Percentiles rank a stretch among this genome's conserved stretches.
phyloP scores from a whole-genome alignment of 371 early-diverging fungal genomes.

The Haplosporangium sp. region DNA sequence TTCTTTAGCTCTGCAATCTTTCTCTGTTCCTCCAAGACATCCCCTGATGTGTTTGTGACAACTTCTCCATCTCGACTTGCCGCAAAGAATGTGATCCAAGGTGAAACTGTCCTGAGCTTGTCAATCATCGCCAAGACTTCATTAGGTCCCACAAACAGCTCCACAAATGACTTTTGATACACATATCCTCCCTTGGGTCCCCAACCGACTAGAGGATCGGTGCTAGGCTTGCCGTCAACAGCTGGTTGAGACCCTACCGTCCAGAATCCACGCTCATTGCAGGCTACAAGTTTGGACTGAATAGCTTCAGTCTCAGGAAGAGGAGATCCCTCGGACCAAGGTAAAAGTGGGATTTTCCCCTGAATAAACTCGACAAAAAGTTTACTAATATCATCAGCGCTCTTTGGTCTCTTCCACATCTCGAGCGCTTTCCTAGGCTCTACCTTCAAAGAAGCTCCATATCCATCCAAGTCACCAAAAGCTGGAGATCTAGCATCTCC shows the following conservation, averaged over 20 bases:
- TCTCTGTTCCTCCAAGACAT: slow-evolving; percentile 44
- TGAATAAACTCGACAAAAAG: slow-evolving; percentile 83
- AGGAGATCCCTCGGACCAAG: slow-evolving; percentile 90
- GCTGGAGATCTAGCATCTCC: slow-evolving; percentile 95
- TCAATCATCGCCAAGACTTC: slow-evolving; percentile 56
- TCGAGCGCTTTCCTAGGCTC: slow-evolving; percentile 63
- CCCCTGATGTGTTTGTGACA: slow-evolving; percentile 39
- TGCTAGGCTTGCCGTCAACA: slow-evolving; percentile 87
- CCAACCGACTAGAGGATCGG: slow-evolving; percentile 90
- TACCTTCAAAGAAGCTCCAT: slow-evolving; percentile 79
- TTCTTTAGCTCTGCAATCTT: slow-evolving; percentile 56
- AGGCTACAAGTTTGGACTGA: slow-evolving; percentile 66
- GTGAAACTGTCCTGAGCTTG: slow-evolving; percentile 57
- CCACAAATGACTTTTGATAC: slow-evolving; percentile 94
- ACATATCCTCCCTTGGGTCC: slow-evolving; percentile 94
- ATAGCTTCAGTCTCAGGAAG: slow-evolving; percentile 87
- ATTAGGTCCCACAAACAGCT: slow-evolving; percentile 77
- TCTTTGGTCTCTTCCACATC: slow-evolving; percentile 85
- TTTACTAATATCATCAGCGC: slow-evolving; percentile 68
- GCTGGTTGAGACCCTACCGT: slow-evolving; percentile 96
- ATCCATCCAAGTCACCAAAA: slow-evolving; percentile 80
- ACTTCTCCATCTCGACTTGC: slow-evolving; percentile 73
- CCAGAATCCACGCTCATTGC: slow-evolving; percentile 84
- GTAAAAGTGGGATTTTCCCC: slow-evolving; percentile 79
- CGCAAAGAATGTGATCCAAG: slow-evolving; percentile 89